Base-by-base conservation (phyloP, 805 yeast genomes). In the Candida glaebosa region DNA sequence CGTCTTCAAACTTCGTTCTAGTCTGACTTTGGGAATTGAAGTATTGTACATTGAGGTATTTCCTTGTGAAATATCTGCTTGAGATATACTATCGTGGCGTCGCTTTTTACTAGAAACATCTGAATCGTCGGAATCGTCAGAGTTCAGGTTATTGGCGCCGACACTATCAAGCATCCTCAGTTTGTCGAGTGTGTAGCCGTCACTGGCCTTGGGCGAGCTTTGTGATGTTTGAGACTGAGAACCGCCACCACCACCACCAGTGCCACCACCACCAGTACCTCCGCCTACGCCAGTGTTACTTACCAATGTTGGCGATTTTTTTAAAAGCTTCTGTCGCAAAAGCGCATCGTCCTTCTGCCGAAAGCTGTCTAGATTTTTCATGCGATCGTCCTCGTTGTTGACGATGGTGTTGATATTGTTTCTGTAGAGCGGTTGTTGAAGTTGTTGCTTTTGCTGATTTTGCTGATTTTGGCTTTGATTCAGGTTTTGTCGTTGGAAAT, bases 1-100 rank as follows among this genome's bases (percentile, higher is more conserved):
- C 2, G 75, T 50, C 32, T 58, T 49, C 4, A 61, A 53, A 38
- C 60, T 60, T 40, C 61, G 52, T 38, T 58, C 63, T 2, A 59
- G 34, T 34, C 53, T 56, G 39, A 47, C 56, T 34, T 54, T 57
- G 3, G 58, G 62, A 9, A 51, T 45, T n/a, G 52, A 52, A 7
- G 26, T 3, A 16, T 18, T 4, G 39, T n/a, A 31, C 34, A n/a
- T 31, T 4, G 12, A 9, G 20, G 20, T 28, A 15, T 18, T 33
- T 10, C 12, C 5, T 17, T 4, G 5, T 17, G 16, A n/a, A 5
- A 4, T 5, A 5, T 17, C 24, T n/a, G 10, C 20, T 18, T n/a
- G 8, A 33, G 18, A 16, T 5, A 12, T 15, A 17, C 6, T 4
- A 33, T 15, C 31, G 22, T n/a, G 42, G 34, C 18, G 22, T 8